Conservation (phyloP, 805 yeast genomes). For the Schwanniomyces vanrijiae region DNA sequence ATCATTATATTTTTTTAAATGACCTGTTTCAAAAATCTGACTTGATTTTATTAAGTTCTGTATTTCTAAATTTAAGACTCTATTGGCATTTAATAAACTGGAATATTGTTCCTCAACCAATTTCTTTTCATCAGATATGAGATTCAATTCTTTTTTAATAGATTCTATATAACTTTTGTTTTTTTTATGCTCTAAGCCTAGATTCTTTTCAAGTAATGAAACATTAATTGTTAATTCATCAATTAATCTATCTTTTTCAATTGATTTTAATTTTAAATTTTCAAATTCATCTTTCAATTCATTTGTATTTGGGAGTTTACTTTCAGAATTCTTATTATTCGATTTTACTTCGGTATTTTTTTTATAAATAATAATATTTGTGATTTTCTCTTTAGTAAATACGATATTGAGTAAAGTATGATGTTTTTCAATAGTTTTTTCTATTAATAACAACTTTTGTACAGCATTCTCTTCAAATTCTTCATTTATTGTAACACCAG, state of each 20-base stretch:
- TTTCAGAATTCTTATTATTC: not conserved
- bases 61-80: conserved; percentile 20
- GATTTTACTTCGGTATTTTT: not conserved
- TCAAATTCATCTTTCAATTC: conserved; percentile 3
- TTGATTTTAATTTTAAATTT: conserved; percentile 1
- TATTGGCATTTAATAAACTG: conserved; percentile 18
- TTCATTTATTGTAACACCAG: not conserved
- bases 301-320: not conserved
- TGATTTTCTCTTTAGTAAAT: not conserved
- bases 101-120: conserved; percentile 20
- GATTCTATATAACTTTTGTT: conserved; percentile 24
- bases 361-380: not conserved
- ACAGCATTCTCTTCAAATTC: not conserved
- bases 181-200: conserved; percentile 30
- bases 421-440: not conserved
- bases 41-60: conserved; percentile 23
- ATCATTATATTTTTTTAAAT: conserved; percentile 27
- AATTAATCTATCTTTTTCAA: conserved; percentile 26
- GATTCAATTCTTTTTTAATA: conserved; percentile 9
- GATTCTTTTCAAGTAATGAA: conserved; percentile 43
- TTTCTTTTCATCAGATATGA: conserved; percentile 14
- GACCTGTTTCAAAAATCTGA: conserved; percentile 11
- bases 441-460: not conserved
- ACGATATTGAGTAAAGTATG: not conserved
- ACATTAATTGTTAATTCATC: conserved; percentile 48